Percentiles rank a stretch among this genome's conserved stretches.
phyloP scores from a whole-genome alignment of 257 asterid species.

The Catharanthus roseus region DNA sequence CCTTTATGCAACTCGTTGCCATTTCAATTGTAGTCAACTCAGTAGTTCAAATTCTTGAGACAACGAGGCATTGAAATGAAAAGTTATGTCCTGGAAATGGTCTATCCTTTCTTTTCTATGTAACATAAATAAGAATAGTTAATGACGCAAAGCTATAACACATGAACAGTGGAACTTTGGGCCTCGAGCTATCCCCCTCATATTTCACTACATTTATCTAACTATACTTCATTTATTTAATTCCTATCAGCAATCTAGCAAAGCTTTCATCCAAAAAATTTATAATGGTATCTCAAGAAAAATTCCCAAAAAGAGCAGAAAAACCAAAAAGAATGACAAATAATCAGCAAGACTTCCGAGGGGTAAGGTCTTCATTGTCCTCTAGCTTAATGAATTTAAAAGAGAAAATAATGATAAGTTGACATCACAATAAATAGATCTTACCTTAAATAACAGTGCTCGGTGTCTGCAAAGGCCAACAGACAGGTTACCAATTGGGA shows the following conservation, averaged over 20 bases:
- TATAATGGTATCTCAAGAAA: not conserved
- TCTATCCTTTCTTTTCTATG: not conserved
- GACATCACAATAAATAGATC: not conserved
- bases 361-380: not conserved
- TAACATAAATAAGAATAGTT: too few species aligned
- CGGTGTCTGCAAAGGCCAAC: slow-evolving; percentile 88
- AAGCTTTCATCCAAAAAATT: not conserved
- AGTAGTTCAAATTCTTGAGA: not conserved
- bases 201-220: not conserved
- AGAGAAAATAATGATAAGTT: not conserved
- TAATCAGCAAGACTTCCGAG: not conserved
- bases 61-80: not conserved
- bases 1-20: not conserved
- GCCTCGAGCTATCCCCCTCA: not conserved
- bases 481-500: slow-evolving; percentile 77
- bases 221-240: not conserved
- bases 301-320: not conserved
- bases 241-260: not conserved
- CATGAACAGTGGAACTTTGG: not conserved
- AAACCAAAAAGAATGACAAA: not conserved
- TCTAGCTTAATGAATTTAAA: slow-evolving; percentile 6
- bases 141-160: not conserved
- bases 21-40: not conserved
- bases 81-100: not conserved
- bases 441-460: slow-evolving; percentile 81